Percentiles rank a stretch among this genome's conserved stretches.
phyloP scores from a whole-genome alignment of 139 green algal species.

The Eudorina sp. region DNA sequence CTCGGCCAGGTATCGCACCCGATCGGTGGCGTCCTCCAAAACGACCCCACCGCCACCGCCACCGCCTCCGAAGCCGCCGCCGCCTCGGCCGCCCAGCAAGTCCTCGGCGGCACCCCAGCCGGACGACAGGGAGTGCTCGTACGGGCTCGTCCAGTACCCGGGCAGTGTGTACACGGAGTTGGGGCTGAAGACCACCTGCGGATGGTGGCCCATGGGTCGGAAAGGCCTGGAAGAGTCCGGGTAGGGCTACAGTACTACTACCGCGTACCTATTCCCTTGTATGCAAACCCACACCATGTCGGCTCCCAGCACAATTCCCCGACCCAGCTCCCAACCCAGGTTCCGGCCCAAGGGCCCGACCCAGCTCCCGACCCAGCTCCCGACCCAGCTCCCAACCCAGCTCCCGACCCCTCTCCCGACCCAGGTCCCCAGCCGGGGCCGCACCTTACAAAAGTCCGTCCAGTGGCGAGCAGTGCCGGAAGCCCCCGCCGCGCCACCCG shows the following conservation, averaged over 20 bases:
- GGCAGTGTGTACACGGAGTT: constrained; percentile 63
- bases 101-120: constrained; percentile 60
- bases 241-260: neutral
- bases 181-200: constrained; percentile 62
- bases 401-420: neutral
- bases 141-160: constrained; percentile 65
- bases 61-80: neutral
- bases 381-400: too few relatives aligned
- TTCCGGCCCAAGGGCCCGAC: too few relatives aligned
- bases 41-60: constrained; percentile 1
- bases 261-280: neutral
- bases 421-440: neutral
- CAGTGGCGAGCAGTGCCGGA: constrained; percentile 63
- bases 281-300: neutral
- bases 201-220: too few relatives aligned
- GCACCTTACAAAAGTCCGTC: constrained; percentile 83
- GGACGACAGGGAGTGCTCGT: constrained; percentile 40
- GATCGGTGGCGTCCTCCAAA: constrained; percentile 67
- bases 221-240: too few relatives aligned
- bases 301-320: too few relatives aligned
- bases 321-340: too few relatives aligned
- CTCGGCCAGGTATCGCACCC: constrained; percentile 71
- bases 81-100: constrained; percentile 27
- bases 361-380: too few relatives aligned
- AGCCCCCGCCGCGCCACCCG: constrained; percentile 14